phyloP scores from a whole-genome alignment of 1,139 yeast genomes.

The Hyphopichia fennica region DNA sequence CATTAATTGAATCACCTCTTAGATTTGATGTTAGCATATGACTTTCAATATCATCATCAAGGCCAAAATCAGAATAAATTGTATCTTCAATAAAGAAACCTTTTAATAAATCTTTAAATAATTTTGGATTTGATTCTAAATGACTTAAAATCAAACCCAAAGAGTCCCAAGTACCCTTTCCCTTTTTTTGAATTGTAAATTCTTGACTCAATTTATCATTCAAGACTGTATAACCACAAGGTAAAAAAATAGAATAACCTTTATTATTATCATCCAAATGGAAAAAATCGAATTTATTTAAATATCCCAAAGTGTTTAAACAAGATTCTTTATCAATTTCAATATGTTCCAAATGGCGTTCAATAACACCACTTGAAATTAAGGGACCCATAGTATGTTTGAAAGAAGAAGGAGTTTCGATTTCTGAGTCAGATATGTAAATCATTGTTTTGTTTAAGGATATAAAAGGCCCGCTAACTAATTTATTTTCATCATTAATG shows the following conservation, averaged over 20 bases:
- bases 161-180: conserved; percentile 58
- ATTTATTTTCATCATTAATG: conserved; percentile 40
- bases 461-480: conserved; percentile 47
- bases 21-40: conserved; percentile 26
- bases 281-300: conserved; percentile 28
- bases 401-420: conserved; percentile 33
- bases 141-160: conserved; percentile 64
- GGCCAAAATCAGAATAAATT: conserved; percentile 63
- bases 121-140: conserved; percentile 51
- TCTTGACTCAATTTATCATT: background rate
- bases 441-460: conserved; percentile 56
- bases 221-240: conserved; percentile 51
- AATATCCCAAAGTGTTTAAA: conserved; percentile 34
- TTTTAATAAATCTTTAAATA: conserved; percentile 52
- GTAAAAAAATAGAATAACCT: conserved; percentile 79
- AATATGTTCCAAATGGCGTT: conserved; percentile 30
- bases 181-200: conserved; percentile 6
- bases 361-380: conserved; percentile 35
- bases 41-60: conserved; percentile 20
- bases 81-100: conserved; percentile 63
- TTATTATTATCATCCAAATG: conserved; percentile 47
- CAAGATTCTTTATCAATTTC: conserved; percentile 38
- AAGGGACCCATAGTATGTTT: conserved; percentile 40
- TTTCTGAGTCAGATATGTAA: conserved; percentile 61
- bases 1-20: conserved; percentile 33